Percentiles rank a stretch among this genome's conserved stretches.
phyloP scores from a whole-genome alignment of 768 basidiomycete species.

The Boletus coccyginus region DNA sequence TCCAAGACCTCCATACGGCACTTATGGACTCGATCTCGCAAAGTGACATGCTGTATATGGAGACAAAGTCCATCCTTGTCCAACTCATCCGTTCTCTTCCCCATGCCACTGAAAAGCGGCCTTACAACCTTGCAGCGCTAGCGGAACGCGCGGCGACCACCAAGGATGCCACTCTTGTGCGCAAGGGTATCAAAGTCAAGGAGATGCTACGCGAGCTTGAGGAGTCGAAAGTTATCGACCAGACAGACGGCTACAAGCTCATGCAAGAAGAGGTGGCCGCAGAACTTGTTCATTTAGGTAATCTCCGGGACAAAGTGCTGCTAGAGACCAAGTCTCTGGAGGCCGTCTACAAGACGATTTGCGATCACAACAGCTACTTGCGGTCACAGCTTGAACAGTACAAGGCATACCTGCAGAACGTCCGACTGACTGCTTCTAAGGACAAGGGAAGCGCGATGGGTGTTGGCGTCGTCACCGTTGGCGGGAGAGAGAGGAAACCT shows the following conservation, averaged over 20 bases:
- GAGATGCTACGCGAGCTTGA: slow-evolving; percentile 98
- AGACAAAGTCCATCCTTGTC: slow-evolving; percentile 98
- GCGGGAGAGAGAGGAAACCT: slow-evolving; percentile 96
- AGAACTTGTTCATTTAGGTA: slow-evolving; percentile 94
- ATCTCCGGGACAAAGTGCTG: slow-evolving; percentile 92
- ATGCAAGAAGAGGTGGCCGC: slow-evolving; percentile 98
- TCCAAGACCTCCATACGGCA: slow-evolving; percentile 95
- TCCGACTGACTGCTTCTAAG: slow-evolving; percentile 82
- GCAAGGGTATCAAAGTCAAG: slow-evolving; percentile 98
- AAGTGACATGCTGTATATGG: slow-evolving; percentile 99
- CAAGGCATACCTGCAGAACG: slow-evolving; percentile 98
- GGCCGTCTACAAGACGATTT: slow-evolving; percentile 98
- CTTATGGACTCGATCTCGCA: slow-evolving; percentile 97
- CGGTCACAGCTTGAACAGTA: slow-evolving; percentile 97
- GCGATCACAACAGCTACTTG: slow-evolving; percentile 98
- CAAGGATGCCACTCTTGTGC: slow-evolving; percentile 92
- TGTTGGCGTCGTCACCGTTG: slow-evolving; percentile 93
- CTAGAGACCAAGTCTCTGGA: slow-evolving; percentile 91
- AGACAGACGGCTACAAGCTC: slow-evolving; percentile 79
- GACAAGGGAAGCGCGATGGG: slow-evolving; percentile 86
- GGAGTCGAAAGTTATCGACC: slow-evolving; percentile 83
- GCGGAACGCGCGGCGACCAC: slow-evolving; percentile 97
- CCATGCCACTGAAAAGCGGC: slow-evolving; percentile 74
- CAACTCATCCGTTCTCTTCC: slow-evolving; percentile 96
- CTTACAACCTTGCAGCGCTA: slow-evolving; percentile 83